Base-by-base conservation (phyloP, 2,329 filamentous ascomycete genomes). In the Chaetomium sp. region DNA sequence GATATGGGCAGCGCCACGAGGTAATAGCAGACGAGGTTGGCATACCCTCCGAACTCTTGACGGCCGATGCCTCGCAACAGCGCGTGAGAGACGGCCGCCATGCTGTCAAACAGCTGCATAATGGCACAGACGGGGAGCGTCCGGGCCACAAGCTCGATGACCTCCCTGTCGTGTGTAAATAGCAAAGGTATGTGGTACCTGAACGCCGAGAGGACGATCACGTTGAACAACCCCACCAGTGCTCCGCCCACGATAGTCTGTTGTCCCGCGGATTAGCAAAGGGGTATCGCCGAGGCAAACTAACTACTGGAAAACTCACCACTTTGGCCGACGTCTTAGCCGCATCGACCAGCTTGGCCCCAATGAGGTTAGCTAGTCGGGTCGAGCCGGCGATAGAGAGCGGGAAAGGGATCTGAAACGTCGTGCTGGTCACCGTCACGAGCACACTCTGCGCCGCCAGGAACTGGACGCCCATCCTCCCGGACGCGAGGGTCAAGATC, bases 371-470 rank as follows among this genome's bases (percentile, higher is more conserved):
- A 21, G 93, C 94, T 16, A 97, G 87, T 0, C 94, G 88, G 0
- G 94, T 98, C 13, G 90, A 94, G 0, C 90, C 87, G 2, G 94
- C 93, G 64, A 98, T 94, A 35, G 90, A 91, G 66, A 97, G 85
- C 0, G 94, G 91, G 79, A 98, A 98, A 0, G 94, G 93, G 57
- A 98, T 88, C 76, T 97, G 92, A 80, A 93, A 98, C 0, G 91
- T 92, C 27, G 96, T 86, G 10, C 88, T 87, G 0, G 89, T 87
- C 54, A 97, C 81, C 0, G 90, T 95, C 25, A 89, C 85, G 2
- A 98, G 81, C 16, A 97, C 88, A 38, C 90, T 93, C 76, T 99
- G 93, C 0, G 95, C 93, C 0, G 94, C 94, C 1, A 98, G 85
- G 67, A 90, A 87, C 21, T 88, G 88, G 1, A 91, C 87, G 19